phyloP scores from a whole-genome alignment of 2,329 filamentous ascomycete species.

The Penicillium sumatraense region DNA sequence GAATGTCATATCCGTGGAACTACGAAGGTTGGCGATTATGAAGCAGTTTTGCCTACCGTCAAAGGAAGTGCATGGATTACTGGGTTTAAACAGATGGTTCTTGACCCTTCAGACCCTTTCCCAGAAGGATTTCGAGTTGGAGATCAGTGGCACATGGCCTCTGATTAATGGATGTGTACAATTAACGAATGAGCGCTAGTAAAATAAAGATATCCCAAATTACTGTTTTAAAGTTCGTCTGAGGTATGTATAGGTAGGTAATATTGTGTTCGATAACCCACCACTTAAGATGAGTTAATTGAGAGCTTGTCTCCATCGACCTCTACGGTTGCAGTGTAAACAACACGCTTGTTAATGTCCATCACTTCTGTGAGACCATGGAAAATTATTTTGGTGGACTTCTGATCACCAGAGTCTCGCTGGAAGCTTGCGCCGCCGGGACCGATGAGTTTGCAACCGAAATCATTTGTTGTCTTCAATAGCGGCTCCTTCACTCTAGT shows the following conservation, averaged over 20 bases:
- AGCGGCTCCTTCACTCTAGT: background rate
- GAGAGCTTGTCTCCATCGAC: background rate
- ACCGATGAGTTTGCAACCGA: background rate
- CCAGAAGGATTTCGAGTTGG: conserved; percentile 44
- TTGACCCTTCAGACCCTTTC: conserved; percentile 50
- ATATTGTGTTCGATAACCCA: too few relatives aligned
- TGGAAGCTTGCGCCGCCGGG: background rate
- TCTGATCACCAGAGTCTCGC: background rate
- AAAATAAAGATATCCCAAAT: too few relatives aligned
- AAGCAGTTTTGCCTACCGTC: conserved; percentile 45
- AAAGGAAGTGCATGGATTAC: conserved; percentile 52
- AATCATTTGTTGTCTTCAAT: background rate
- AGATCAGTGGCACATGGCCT: conserved; percentile 20
- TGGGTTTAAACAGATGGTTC: conserved; percentile 42
- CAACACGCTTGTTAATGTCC: background rate
- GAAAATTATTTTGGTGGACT: background rate
- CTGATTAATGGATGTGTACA: background rate
- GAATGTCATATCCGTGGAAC: conserved; percentile 40
- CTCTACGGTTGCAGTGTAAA: background rate
- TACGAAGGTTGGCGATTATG: conserved; percentile 42
- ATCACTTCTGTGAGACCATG: background rate
- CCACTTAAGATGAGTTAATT: background rate
- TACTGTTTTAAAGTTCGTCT: too few relatives aligned
- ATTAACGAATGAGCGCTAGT: too few relatives aligned
- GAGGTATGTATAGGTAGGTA: too few relatives aligned